A percentile compares a stretch with the other conserved stretches of the same genome.
Conservation (phyloP, 2,329 filamentous ascomycete species). For the Epichloe festucae region DNA sequence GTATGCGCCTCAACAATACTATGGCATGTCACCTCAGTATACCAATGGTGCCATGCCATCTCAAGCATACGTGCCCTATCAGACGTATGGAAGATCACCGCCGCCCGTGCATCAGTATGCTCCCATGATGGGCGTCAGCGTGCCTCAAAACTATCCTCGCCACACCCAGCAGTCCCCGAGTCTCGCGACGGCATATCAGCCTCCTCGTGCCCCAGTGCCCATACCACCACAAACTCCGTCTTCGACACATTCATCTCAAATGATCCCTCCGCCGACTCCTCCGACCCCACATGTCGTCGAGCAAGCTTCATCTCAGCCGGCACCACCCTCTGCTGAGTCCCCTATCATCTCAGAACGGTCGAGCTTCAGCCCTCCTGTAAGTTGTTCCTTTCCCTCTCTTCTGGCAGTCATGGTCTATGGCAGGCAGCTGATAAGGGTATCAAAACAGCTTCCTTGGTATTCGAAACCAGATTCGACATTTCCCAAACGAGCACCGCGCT, state of each 20-base stretch:
- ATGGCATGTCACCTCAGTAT: constrained; percentile 47
- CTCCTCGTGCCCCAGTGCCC: constrained; percentile 31
- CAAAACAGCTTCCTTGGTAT: constrained; percentile 41
- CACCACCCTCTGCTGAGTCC: constrained; percentile 1
- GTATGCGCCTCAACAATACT: constrained; percentile 33
- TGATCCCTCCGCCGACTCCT: constrained; percentile 32
- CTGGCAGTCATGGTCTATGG: neutral
- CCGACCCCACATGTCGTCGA: constrained; percentile 29
- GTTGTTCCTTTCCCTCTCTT: constrained; percentile 13
- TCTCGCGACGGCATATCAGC: constrained; percentile 43
- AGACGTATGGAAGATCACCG: constrained; percentile 34
- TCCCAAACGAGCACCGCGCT: constrained; percentile 26
- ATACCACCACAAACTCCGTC: constrained; percentile 37
- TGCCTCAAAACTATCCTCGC: constrained; percentile 34
- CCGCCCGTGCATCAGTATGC: constrained; percentile 42
- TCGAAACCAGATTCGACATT: constrained; percentile 39
- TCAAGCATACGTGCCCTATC: constrained; percentile 35
- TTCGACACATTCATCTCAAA: constrained; percentile 35
- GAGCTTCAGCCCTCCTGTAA: constrained; percentile 38
- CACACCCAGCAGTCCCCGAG: constrained; percentile 39
- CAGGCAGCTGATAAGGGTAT: neutral
- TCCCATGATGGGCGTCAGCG: constrained; percentile 34
- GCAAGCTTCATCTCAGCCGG: constrained; percentile 12
- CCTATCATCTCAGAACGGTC: constrained; percentile 9
- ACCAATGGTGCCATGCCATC: constrained; percentile 36